A percentile compares a stretch with the other conserved stretches of the same genome.
phyloP scores from a whole-genome alignment of 1,284 basidiomycete genomes.

The Earliella scabrosa region DNA sequence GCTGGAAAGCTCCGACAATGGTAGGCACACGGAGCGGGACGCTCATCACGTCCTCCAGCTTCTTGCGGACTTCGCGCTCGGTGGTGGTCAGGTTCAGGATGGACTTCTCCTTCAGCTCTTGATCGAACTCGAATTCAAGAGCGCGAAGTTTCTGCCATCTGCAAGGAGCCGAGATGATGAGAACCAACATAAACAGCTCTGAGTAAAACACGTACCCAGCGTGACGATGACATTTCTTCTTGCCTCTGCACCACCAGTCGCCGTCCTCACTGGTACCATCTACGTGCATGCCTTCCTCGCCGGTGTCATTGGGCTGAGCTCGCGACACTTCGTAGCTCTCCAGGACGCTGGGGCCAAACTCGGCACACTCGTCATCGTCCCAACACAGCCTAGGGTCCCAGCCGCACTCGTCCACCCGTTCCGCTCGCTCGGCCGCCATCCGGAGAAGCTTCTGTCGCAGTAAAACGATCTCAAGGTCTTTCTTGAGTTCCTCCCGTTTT shows the following conservation, averaged over 20 bases:
- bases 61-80: conserved; percentile 74
- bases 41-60: conserved; percentile 70
- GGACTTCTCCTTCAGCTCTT: conserved; percentile 65
- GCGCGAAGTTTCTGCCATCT: conserved; percentile 82
- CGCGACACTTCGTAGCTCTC: conserved; percentile 65
- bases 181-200: no score
- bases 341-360: conserved; percentile 63
- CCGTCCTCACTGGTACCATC: conserved; percentile 46
- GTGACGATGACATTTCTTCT: conserved; percentile 79
- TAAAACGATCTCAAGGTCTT: conserved; percentile 64
- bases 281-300: conserved; percentile 45
- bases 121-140: conserved; percentile 74
- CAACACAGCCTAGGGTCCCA: conserved; percentile 86
- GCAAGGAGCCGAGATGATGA: background rate
- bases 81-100: conserved; percentile 65
- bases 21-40: conserved; percentile 44
- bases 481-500: conserved; percentile 64
- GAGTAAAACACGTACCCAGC: conserved; percentile 52
- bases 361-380: conserved; percentile 74
- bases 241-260: conserved; percentile 77
- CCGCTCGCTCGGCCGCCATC: conserved; percentile 65
- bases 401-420: conserved; percentile 68
- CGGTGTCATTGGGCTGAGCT: conserved; percentile 31
- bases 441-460: conserved; percentile 72
- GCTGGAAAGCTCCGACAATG: conserved; percentile 39